Base-by-base conservation (phyloP, 192 early-diverging fungal genomes). In the Coemansia sp. region DNA sequence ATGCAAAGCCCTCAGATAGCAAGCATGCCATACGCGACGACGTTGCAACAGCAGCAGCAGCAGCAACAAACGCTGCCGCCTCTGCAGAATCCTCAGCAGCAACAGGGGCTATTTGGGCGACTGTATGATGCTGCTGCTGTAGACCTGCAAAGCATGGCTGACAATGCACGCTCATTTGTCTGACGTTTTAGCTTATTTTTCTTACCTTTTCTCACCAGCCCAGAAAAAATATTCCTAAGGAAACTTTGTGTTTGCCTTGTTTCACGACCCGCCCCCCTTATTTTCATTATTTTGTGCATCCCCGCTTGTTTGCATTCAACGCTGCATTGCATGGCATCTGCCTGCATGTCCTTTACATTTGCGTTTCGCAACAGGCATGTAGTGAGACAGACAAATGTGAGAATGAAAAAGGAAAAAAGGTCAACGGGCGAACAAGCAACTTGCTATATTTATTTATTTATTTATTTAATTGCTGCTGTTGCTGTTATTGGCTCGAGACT, bases 81-180 rank as follows among this genome's bases (percentile, higher is more conserved):
- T 14, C 27, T 53, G 28, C 51, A 53, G n/a, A 25, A 50, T 24
- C 39, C 39, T 42, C 39, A 42, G 39, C 49, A 51, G 22, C 49
- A 51, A 23, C 49, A 55, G 10, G 28, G 29, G 8, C 10, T 64
- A 23, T 65, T 71, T 48, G 65, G 62, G 23, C 58, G 53, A 7
- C 22, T 60, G 49, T 77, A 67, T 32, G 74, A 67, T 42, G 35
- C 69, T 32, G 74, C 63, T 42, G 35, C 69, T 22, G 35, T 65
- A 28, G 59, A 62, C 22, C 58, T 76, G 20, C 64, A 70, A 20
- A 54, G 53, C 54, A 58, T 76, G 14, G 48, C 65, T 0, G 61
- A 76, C 51, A 54, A 70, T 53, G 58, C 47, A 35, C 58, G 57
- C 46, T 64, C 73, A 19, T 75, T 69, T 64, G 57, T 69, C 29